These are phyloP conservation scores for Daldinia loculata DNA, from an alignment of 495 filamentous ascomycete genomes.

Conservation along the genomic window DNA sequence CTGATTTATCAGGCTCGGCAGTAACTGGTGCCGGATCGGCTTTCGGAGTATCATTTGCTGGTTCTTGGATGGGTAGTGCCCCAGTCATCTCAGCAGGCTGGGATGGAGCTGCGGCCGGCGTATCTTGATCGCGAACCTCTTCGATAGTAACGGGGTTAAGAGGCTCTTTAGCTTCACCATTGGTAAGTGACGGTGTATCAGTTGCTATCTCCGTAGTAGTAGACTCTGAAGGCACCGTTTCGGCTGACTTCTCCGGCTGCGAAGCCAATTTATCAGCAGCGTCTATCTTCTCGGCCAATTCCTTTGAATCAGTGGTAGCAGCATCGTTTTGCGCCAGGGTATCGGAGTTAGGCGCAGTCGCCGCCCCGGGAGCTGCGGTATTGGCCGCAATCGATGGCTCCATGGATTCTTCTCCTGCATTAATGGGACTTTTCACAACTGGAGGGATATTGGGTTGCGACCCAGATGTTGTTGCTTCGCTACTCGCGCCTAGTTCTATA, in stretches of 20 bases:
- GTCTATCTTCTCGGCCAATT: conserved; percentile 25
- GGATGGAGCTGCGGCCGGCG: conserved; percentile 10
- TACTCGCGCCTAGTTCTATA: conserved; percentile 31
- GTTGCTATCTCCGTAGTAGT: conserved; percentile 21
- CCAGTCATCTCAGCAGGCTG: conserved; percentile 35
- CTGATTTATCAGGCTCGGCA: conserved; percentile 17
- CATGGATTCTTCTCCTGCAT: conserved; percentile 28
- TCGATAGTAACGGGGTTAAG: conserved; percentile 41
- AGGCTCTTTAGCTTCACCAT: conserved; percentile 32
- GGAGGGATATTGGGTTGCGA: conserved; percentile 31
- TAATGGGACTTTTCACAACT: conserved; percentile 25
- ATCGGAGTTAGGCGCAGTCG: conserved; percentile 25
- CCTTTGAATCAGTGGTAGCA: conserved; percentile 26
- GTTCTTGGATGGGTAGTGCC: conserved; percentile 12
- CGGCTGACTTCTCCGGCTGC: conserved; percentile 37
- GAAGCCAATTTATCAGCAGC: conserved; percentile 26
- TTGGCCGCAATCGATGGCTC: conserved; percentile 29
- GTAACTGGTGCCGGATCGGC: conserved; percentile 11
- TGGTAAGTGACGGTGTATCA: conserved; percentile 28
- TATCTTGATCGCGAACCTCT: conserved; percentile 38
- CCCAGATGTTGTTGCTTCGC: conserved; percentile 30
- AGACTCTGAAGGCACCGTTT: conserved; percentile 23
- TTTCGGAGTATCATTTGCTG: conserved; percentile 27
- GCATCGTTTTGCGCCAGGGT: conserved; percentile 28
- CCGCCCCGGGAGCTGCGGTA: conserved; percentile 10